These are phyloP conservation scores for Podosphaera xanthii DNA, from an alignment of 2,329 filamentous ascomycete genomes.

Conservation along the genomic window DNA sequence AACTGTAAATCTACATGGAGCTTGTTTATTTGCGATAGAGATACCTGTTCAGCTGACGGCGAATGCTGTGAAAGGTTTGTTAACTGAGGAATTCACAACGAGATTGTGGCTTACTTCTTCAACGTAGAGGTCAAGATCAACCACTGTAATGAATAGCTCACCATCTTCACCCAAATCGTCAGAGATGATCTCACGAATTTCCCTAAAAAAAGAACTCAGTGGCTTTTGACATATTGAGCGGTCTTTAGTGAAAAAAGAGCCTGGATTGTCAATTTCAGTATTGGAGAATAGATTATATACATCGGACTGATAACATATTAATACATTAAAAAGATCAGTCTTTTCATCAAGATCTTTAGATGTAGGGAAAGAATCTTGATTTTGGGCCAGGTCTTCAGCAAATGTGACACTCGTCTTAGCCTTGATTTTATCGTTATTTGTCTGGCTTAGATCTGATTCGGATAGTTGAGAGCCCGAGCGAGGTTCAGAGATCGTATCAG, in stretches of 20 bases:
- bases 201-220: conserved; percentile 30
- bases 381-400: not conserved
- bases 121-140: conserved; percentile 29
- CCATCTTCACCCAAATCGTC: conserved; percentile 31
- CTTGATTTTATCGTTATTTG: not conserved
- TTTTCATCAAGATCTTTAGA: not conserved
- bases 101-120: conserved; percentile 25
- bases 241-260: conserved; percentile 33
- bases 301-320: conserved; percentile 29
- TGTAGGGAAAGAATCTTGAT: not conserved
- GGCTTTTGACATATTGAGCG: conserved; percentile 27
- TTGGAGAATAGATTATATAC: conserved; percentile 37
- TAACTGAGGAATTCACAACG: conserved; percentile 12
- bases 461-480: not conserved
- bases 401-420: not conserved
- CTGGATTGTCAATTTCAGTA: conserved; percentile 25
- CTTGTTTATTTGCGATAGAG: conserved; percentile 32
- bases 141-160: conserved; percentile 31
- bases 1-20: conserved; percentile 33
- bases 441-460: not conserved
- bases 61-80: conserved; percentile 22
- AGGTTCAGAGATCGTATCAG: not conserved
- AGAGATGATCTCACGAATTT: conserved; percentile 29
- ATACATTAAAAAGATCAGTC: conserved; percentile 19
- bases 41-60: conserved; percentile 23